Evolutionary conservation across 2,329 filamentous ascomycete genomes (phyloP).

Genomic region (Stagonosporopsis chrysanthemi): DNA sequence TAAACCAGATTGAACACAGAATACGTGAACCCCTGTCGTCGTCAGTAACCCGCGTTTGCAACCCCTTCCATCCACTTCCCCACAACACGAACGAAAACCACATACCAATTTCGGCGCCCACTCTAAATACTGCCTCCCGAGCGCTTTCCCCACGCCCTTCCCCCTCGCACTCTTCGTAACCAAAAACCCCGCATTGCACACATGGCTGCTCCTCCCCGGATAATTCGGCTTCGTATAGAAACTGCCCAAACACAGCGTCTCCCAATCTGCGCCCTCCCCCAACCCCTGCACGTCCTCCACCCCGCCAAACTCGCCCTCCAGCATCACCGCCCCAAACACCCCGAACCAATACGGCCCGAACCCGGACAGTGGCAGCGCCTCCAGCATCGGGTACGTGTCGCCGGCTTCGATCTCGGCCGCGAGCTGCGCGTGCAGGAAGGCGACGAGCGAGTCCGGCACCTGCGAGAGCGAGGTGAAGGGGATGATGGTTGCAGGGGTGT

Average conservation of each 20-base stretch:
- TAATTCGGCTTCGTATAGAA: conserved; percentile 86
- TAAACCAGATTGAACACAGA: conserved; percentile 90
- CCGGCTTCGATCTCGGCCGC: conserved; percentile 87
- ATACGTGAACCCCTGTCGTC: conserved; percentile 74
- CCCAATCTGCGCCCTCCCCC: conserved; percentile 59
- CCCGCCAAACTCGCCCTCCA: conserved; percentile 69
- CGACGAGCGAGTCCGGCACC: conserved; percentile 73
- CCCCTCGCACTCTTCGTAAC: conserved; percentile 50
- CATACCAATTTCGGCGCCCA: conserved; percentile 53
- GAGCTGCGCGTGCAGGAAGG: conserved; percentile 78
- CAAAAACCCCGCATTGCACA: conserved; percentile 67
- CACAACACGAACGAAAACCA: neutral
- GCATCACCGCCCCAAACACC: conserved; percentile 84
- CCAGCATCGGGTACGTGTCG: conserved; percentile 86
- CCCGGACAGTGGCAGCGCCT: conserved; percentile 71
- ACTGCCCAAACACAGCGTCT: conserved; percentile 78
- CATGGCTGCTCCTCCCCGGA: conserved; percentile 82
- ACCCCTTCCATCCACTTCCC: too few relatives aligned
- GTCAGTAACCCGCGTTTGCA: neutral
- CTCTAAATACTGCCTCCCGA: conserved; percentile 54
- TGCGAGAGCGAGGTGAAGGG: conserved; percentile 75
- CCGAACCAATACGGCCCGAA: conserved; percentile 87
- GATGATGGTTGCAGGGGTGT: conserved; percentile 75
- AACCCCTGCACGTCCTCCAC: conserved; percentile 49
- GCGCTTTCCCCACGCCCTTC: conserved; percentile 52